Percentiles rank a stretch among this genome's conserved stretches.
These are phyloP conservation scores for Coemansia sp. DNA, from an alignment of 192 early-diverging fungal genomes.

Conservation along the genomic window DNA sequence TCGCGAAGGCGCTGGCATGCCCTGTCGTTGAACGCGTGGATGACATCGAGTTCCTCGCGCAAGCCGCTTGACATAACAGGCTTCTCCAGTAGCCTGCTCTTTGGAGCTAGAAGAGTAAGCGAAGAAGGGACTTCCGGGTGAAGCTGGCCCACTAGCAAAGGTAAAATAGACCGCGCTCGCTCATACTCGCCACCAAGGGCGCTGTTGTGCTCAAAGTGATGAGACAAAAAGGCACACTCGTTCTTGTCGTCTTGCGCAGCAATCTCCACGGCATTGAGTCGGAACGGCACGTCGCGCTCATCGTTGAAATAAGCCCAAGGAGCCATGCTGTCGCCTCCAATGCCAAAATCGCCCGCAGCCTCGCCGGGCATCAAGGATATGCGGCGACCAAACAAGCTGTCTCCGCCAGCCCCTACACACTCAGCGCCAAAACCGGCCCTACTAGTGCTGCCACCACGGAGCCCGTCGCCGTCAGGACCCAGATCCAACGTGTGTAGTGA, in stretches of 20 bases:
- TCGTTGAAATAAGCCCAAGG: slow-evolving; percentile 29
- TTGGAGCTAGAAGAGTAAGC: not conserved
- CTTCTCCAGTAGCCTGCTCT: slow-evolving; percentile 5
- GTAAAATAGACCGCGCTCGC: slow-evolving; percentile 35
- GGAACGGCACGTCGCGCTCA: slow-evolving; percentile 42
- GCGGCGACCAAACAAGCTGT: slow-evolving; percentile 1
- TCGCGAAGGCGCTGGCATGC: slow-evolving; percentile 31
- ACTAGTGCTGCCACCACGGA: not conserved
- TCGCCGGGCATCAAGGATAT: slow-evolving; percentile 4
- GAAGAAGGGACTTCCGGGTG: slow-evolving; percentile 19
- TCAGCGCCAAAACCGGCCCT: not conserved
- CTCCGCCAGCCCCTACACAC: slow-evolving; percentile 1
- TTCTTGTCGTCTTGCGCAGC: slow-evolving; percentile 50
- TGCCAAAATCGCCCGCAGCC: not conserved
- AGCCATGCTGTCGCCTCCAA: not conserved
- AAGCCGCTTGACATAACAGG: slow-evolving; percentile 18
- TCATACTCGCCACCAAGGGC: slow-evolving; percentile 17
- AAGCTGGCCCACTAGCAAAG: slow-evolving; percentile 31
- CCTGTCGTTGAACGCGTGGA: slow-evolving; percentile 33
- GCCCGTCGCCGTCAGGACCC: not conserved
- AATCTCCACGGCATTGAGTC: slow-evolving; percentile 48
- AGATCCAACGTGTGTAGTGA: not conserved
- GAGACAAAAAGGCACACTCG: slow-evolving; percentile 49
- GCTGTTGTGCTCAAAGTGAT: slow-evolving; percentile 11
- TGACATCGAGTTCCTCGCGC: slow-evolving; percentile 32